These are phyloP conservation scores for Ceratocystis cacaofunesta DNA, from an alignment of 2,329 filamentous ascomycete species.

Conservation along the genomic window DNA sequence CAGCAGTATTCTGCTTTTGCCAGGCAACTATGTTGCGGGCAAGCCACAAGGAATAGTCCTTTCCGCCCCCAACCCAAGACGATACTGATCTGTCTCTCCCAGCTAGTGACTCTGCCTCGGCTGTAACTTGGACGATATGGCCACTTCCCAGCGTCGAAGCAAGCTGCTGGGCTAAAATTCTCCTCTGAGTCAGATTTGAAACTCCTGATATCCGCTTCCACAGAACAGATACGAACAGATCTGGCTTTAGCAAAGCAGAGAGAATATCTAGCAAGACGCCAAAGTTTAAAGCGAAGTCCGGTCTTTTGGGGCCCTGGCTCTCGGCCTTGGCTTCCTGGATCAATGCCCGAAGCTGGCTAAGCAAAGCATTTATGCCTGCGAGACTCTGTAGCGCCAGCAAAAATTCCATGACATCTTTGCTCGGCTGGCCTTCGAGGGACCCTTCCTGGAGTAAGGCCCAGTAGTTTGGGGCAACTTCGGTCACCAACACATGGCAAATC, in stretches of 20 bases:
- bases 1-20: slow-evolving; percentile 24
- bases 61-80: slow-evolving; percentile 50
- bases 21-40: slow-evolving; percentile 44
- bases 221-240: background rate
- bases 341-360: slow-evolving; percentile 52
- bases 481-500: slow-evolving; percentile 60
- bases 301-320: slow-evolving; percentile 26
- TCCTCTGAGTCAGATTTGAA: slow-evolving; percentile 19
- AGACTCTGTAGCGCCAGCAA: slow-evolving; percentile 55
- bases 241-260: slow-evolving; percentile 18
- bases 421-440: slow-evolving; percentile 19
- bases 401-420: slow-evolving; percentile 35
- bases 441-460: slow-evolving; percentile 50
- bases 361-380: slow-evolving; percentile 60
- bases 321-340: slow-evolving; percentile 35
- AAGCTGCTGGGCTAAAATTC: slow-evolving; percentile 31
- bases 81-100: background rate
- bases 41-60: slow-evolving; percentile 56
- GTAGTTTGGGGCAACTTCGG: slow-evolving; percentile 64
- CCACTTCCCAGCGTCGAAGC: slow-evolving; percentile 34
- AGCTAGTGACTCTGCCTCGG: slow-evolving; percentile 33
- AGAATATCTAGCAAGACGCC: slow-evolving; percentile 32
- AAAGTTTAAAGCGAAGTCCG: slow-evolving; percentile 32
- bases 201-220: slow-evolving; percentile 18
- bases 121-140: slow-evolving; percentile 34